These are phyloP conservation scores for Trichoderma hamatum DNA, from an alignment of 2,329 filamentous ascomycete genomes.

Conservation along the genomic window DNA sequence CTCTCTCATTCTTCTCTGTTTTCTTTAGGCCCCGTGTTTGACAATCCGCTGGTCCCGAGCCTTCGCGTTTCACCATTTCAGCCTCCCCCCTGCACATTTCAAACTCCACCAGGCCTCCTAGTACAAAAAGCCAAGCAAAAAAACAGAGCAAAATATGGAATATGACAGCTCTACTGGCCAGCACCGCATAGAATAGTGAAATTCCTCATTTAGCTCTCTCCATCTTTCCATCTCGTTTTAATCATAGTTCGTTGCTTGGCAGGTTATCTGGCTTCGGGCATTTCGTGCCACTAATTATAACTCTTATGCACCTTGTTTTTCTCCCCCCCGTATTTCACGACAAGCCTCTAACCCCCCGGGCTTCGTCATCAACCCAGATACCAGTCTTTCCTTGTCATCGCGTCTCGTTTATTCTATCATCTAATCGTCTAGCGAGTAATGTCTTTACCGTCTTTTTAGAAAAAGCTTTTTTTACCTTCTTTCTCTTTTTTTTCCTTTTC, in stretches of 20 bases:
- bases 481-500: neutral
- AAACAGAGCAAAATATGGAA: neutral
- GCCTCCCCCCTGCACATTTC: constrained; percentile 15
- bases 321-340: neutral
- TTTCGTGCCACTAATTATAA: constrained; percentile 13
- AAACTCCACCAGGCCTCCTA: constrained; percentile 21
- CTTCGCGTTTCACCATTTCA: constrained; percentile 20
- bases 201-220: neutral
- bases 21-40: constrained; percentile 3
- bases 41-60: constrained; percentile 10
- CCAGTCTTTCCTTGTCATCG: neutral
- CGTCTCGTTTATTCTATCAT: constrained; percentile 8
- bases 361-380: constrained; percentile 9
- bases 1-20: neutral
- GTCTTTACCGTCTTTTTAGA: constrained; percentile 3
- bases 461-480: neutral
- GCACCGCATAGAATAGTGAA: neutral
- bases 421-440: neutral
- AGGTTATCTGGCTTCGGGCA: neutral
- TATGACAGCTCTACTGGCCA: neutral
- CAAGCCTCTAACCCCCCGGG: constrained; percentile 14
- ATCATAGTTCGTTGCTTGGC: neutral
- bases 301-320: neutral
- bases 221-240: neutral
- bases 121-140: neutral